These are phyloP conservation scores for Aspergillus sergii DNA, from an alignment of 2,329 filamentous ascomycete genomes.

Conservation along the genomic window DNA sequence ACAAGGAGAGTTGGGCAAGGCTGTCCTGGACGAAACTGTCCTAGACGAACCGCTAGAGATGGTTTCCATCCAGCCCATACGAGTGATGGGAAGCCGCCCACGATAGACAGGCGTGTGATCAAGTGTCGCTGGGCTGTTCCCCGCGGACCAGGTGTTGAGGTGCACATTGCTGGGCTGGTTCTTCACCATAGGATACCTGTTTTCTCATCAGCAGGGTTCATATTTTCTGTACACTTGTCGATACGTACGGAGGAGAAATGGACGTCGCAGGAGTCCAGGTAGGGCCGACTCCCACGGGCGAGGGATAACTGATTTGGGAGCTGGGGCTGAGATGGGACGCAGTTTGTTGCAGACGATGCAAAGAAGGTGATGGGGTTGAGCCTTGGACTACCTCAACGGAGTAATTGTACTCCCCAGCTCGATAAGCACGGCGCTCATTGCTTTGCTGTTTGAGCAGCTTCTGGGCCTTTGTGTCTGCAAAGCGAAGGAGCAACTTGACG, in stretches of 20 bases:
- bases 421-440: conserved; percentile 90
- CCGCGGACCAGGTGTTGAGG: conserved; percentile 41
- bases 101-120: conserved; percentile 44
- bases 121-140: conserved; percentile 38
- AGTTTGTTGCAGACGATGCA: conserved; percentile 44
- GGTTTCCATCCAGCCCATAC: conserved; percentile 34
- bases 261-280: conserved; percentile 52
- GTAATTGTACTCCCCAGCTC: conserved; percentile 88
- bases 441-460: conserved; percentile 97
- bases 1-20: conserved; percentile 33
- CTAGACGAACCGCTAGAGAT: conserved; percentile 40
- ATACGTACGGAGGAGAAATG: conserved; percentile 51
- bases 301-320: conserved; percentile 47
- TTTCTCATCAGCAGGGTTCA: conserved; percentile 29
- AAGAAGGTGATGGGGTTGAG: conserved; percentile 46
- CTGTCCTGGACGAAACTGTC: conserved; percentile 36
- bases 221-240: conserved; percentile 3
- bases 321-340: conserved; percentile 45
- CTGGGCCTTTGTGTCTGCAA: conserved; percentile 94
- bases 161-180: conserved; percentile 38
- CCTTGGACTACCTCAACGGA: conserved; percentile 51
- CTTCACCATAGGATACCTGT: conserved; percentile 43
- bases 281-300: conserved; percentile 44
- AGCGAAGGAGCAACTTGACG: conserved; percentile 88
- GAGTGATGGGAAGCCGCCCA: conserved; percentile 29